Conservation (phyloP, 495 filamentous ascomycete species). For the Astrothelium macrocarpum region DNA sequence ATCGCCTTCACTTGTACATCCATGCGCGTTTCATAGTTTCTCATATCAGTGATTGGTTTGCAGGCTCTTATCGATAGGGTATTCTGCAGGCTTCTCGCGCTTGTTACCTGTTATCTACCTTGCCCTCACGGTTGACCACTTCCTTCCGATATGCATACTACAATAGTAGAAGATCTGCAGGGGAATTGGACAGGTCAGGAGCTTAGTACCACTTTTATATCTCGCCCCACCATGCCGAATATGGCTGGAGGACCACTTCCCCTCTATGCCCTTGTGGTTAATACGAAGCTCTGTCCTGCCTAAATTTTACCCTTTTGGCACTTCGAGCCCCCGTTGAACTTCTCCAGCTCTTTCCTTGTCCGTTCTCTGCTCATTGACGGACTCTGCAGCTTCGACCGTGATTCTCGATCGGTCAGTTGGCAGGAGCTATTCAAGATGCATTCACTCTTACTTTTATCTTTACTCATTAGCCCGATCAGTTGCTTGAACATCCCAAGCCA, state of each 20-base stretch:
- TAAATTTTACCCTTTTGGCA: background rate
- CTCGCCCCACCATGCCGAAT: background rate
- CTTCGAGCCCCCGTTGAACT: background rate
- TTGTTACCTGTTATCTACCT: background rate
- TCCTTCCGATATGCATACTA: background rate
- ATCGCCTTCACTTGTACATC: background rate
- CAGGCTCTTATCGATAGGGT: background rate
- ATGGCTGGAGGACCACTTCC: background rate
- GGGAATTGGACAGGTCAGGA: background rate
- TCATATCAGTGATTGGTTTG: background rate
- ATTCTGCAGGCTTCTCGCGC: background rate
- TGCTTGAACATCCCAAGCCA: background rate
- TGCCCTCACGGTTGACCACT: too few relatives aligned
- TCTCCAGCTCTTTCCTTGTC: background rate
- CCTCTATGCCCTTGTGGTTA: background rate
- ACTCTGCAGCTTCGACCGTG: background rate
- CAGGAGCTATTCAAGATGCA: background rate
- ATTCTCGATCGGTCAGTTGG: background rate
- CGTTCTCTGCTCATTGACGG: background rate
- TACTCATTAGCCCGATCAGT: background rate
- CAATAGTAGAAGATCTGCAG: background rate
- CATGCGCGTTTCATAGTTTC: background rate
- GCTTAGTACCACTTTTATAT: background rate
- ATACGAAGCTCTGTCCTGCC: background rate
- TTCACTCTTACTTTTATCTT: background rate